Conservation (phyloP, 2,329 filamentous ascomycete species). For the Claviceps humidiphila region DNA sequence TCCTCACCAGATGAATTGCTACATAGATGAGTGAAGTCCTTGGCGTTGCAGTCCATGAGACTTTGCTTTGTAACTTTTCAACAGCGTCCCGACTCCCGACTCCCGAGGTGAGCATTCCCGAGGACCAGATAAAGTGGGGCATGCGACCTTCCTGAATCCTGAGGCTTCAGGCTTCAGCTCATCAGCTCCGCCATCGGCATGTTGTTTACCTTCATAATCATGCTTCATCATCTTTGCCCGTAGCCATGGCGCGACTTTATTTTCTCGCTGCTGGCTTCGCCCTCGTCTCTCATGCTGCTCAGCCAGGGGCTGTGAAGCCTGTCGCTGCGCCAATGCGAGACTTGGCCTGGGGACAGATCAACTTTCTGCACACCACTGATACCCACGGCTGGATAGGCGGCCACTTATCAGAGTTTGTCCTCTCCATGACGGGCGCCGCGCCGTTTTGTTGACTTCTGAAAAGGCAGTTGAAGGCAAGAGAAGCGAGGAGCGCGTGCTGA, state of each 20-base stretch:
- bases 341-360: slow-evolving; percentile 84
- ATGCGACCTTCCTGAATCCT: too few species aligned
- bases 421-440: not conserved
- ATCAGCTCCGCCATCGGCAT: not conserved
- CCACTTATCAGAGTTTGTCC: slow-evolving; percentile 70
- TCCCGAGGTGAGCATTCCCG: too few species aligned
- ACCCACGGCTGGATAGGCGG: slow-evolving; percentile 93
- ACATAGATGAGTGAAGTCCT: too few species aligned
- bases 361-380: slow-evolving; percentile 94
- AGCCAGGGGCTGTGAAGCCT: slow-evolving; percentile 69
- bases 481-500: too few species aligned
- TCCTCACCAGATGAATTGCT: too few species aligned
- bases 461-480: too few species aligned
- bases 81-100: too few species aligned
- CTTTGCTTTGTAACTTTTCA: too few species aligned
- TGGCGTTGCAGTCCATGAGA: too few species aligned
- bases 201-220: not conserved
- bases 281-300: slow-evolving; percentile 33
- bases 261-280: slow-evolving; percentile 19
- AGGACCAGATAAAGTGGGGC: too few species aligned
- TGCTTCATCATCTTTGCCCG: not conserved
- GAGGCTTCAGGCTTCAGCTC: not conserved
- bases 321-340: slow-evolving; percentile 70
- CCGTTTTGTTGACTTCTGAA: too few species aligned
- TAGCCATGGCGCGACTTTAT: slow-evolving; percentile 15